A percentile compares a stretch with the other conserved stretches of the same genome.
These are phyloP conservation scores for Nakazawaea molendinolei DNA, from an alignment of 805 yeast species.

Conservation along the genomic window DNA sequence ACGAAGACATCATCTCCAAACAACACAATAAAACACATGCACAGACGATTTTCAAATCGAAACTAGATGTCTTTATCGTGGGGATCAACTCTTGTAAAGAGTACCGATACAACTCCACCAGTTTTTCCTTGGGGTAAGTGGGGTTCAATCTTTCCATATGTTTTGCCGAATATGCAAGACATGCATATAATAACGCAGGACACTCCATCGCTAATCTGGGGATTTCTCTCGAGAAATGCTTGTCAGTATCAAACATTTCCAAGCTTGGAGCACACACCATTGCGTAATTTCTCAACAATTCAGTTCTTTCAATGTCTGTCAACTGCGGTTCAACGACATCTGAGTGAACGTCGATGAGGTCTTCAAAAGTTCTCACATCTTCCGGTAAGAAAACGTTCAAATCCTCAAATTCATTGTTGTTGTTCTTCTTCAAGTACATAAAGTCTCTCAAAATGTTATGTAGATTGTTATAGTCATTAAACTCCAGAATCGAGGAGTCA, in stretches of 20 bases:
- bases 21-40: conserved; percentile 36
- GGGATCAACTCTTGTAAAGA: conserved; percentile 27
- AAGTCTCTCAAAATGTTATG: conserved; percentile 30
- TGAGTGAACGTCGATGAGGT: conserved; percentile 7
- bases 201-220: conserved; percentile 16
- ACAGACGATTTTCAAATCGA: conserved; percentile 24
- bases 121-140: conserved; percentile 21
- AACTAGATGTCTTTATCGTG: conserved; percentile 23
- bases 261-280: conserved; percentile 29
- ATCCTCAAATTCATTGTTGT: conserved; percentile 1
- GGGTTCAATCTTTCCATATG: conserved; percentile 11
- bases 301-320: conserved; percentile 19
- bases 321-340: conserved; percentile 4
- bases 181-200: conserved; percentile 9
- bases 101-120: conserved; percentile 21
- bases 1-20: conserved; percentile 35
- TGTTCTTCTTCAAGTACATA: conserved; percentile 21
- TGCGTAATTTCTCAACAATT: conserved; percentile 25
- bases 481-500: conserved; percentile 1
- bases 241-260: conserved; percentile 20
- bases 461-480: conserved; percentile 20
- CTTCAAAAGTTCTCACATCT: conserved; percentile 9
- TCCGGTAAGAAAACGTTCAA: conserved; percentile 9
- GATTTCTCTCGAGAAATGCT: conserved; percentile 17
- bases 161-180: conserved; percentile 24